phyloP scores from a whole-genome alignment of 2,329 filamentous ascomycete genomes.

The Beauveria caledonica region DNA sequence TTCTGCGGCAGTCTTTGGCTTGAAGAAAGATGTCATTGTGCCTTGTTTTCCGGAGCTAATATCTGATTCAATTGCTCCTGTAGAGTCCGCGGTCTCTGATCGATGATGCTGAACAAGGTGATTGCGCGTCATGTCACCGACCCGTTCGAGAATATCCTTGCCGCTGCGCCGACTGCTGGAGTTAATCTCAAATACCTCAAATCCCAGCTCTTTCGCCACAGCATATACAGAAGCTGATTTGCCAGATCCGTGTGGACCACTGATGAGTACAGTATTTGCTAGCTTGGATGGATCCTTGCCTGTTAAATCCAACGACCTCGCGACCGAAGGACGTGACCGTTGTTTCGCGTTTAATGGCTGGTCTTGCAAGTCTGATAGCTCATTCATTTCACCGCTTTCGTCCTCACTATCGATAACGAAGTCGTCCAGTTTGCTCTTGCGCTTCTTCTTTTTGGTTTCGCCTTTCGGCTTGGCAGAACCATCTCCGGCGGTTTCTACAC shows the following conservation, averaged over 20 bases:
- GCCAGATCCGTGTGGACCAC: conserved; percentile 80
- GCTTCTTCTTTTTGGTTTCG: conserved; percentile 52
- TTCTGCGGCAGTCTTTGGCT: conserved; percentile 33
- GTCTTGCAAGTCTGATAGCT: conserved; percentile 46
- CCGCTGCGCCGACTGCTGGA: conserved; percentile 74
- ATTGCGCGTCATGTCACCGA: conserved; percentile 95
- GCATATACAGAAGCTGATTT: conserved; percentile 92
- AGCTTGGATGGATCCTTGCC: conserved; percentile 37
- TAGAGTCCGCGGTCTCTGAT: conserved; percentile 24
- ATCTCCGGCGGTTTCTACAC: conserved; percentile 57
- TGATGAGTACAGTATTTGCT: conserved; percentile 76
- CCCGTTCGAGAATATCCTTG: conserved; percentile 81
- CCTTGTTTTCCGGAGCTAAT: conserved; percentile 64
- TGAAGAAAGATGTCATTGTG: conserved; percentile 77
- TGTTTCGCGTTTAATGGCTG: conserved; percentile 19
- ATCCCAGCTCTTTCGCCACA: conserved; percentile 82
- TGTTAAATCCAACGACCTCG: conserved; percentile 34
- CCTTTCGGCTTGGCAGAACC: conserved; percentile 19
- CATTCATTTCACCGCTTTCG: conserved; percentile 60
- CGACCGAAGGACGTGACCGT: conserved; percentile 41
- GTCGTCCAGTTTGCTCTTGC: conserved; percentile 66
- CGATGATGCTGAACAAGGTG: conserved; percentile 63
- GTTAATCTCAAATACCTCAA: conserved; percentile 94
- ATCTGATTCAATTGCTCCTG: conserved; percentile 35
- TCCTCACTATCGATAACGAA: conserved; percentile 77